Base-by-base conservation (phyloP, 208 protist genomes). In the Novymonas esmeraldas region DNA sequence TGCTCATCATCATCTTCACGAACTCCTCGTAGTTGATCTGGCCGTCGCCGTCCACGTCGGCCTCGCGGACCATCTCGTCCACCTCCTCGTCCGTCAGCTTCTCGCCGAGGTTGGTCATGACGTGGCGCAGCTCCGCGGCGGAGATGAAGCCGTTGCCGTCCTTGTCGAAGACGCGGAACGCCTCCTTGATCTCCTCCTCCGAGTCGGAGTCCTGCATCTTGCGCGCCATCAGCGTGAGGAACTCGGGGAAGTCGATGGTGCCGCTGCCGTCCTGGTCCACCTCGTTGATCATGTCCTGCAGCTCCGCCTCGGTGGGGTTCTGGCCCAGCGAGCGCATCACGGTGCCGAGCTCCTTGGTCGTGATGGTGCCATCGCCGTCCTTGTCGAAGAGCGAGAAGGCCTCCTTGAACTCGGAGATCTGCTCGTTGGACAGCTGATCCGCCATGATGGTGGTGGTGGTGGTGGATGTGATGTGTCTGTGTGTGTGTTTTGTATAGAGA, bases 361-460 rank as follows among this genome's bases (percentile, higher is more conserved):
- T 98, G 86, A 99, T 99, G 65, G 82, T 93, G 64, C 98, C 98
- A 94, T 99, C 97, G 73, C 97, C 94, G 74, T 99, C 96, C 62
- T 95, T 90, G 80, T 99, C 97, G 48, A 99, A 99, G 24, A 99
- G 92, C 54, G 96, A 98, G 93, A 99, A 99, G 24, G 98, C 99
- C 89, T 99, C 99, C 92, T 99, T 99, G 92, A 99, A 99, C 87
- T 99, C 98, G 55, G 94, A 96, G 67, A 99, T 98, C 82, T 99
- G 98, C 87, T 99, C 98, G 84, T 99, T 97, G 50, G 98, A 96
- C 55, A 99, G 84, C 75, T 98, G 81, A 56, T 96, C 79, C 63
- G 84, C 83, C 85, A 92, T 92, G 34, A 36, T 67, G 34, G 22
- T 36, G 11, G 26, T 13, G 1, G 6, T 34, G 13, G 36, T 28